Base-by-base conservation (phyloP, 805 yeast species). In the Pichia pseudocactophila region DNA sequence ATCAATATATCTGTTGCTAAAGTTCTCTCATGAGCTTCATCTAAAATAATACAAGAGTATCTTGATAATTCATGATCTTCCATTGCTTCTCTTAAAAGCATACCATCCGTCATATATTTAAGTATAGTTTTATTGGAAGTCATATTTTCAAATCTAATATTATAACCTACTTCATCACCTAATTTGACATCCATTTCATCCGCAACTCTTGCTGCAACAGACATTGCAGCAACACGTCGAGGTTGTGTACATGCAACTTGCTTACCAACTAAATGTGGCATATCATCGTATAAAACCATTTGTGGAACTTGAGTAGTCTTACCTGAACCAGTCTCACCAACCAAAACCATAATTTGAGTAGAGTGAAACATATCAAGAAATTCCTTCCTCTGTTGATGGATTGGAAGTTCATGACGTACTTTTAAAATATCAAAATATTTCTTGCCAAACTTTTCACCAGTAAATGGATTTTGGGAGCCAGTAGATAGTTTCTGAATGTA, bases 261-360 rank as follows among this genome's bases (percentile, higher is more conserved):
- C 13, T 79, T 79, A 5, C 90, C 89, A 40, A 67, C 66, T 51
- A 87, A 68, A 56, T 87, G 96, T 15, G 97, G 96, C 74, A 90
- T 74, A 53, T 89, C 97, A 60, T 92, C 97, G 55, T 76, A 87
- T 39, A 81, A 67, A 18, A 90, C 96, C 64, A 89, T 92, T 65
- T 90, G 98, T 3, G 98, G 97, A 49, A 90, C 89, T 67, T 90
- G 98, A 1, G 98, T 90, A 20, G 97, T 90, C 64, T 90, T 90
- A 76, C 98, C 98, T 26, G 96, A 87, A 68, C 98, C 98, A 5
- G 98, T 90, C 62, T 90, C 98, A 70, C 98, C 98, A 40, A 92
- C 97, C 63, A 92, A 87, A 30, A 90, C 97, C 94, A 92, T 83
- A 59, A 90, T 84, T 65, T 90, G 98, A 31, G 90, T 79, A 17